These are phyloP conservation scores for Chloris gayana DNA, from an alignment of 176 grass and related monocot genomes.

Conservation along the genomic window DNA sequence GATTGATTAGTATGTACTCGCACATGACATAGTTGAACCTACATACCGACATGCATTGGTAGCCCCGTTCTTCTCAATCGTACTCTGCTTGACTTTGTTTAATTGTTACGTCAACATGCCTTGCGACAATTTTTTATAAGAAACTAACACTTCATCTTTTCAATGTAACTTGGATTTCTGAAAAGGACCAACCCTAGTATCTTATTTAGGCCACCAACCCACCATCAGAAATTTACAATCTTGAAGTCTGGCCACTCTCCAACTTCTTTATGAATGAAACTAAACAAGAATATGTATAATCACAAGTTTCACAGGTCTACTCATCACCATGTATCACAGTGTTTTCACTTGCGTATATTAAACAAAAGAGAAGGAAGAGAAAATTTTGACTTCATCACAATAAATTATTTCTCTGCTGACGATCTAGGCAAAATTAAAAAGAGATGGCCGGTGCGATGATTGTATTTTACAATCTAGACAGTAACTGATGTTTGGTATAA, in stretches of 20 bases:
- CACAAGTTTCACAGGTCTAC: slow-evolving; percentile 21
- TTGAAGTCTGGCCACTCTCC: slow-evolving; percentile 16
- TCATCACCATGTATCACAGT: slow-evolving; percentile 1
- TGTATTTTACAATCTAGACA: slow-evolving; percentile 24
- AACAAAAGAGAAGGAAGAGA: neutral
- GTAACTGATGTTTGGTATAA: slow-evolving; percentile 4
- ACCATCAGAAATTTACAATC: slow-evolving; percentile 22
- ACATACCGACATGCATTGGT: slow-evolving; percentile 8
- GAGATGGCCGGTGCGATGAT: slow-evolving; percentile 45
- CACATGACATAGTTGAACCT: slow-evolving; percentile 11
- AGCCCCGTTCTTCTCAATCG: neutral
- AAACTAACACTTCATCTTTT: slow-evolving; percentile 29
- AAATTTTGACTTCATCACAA: slow-evolving; percentile 22
- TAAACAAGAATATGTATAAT: slow-evolving; percentile 25
- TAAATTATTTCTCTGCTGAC: slow-evolving; percentile 31
- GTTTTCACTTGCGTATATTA: slow-evolving; percentile 30
- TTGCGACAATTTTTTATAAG: neutral
- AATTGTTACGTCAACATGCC: slow-evolving; percentile 11
- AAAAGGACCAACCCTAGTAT: slow-evolving; percentile 44
- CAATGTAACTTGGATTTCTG: slow-evolving; percentile 46
- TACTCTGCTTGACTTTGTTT: slow-evolving; percentile 37
- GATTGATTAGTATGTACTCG: slow-evolving; percentile 43
- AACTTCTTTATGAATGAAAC: slow-evolving; percentile 15
- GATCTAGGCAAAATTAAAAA: slow-evolving; percentile 16
- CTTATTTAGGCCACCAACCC: slow-evolving; percentile 40